Evolutionary conservation across 148 eudicot genomes (phyloP).

Genomic region (Dianthus caryophyllus): DNA sequence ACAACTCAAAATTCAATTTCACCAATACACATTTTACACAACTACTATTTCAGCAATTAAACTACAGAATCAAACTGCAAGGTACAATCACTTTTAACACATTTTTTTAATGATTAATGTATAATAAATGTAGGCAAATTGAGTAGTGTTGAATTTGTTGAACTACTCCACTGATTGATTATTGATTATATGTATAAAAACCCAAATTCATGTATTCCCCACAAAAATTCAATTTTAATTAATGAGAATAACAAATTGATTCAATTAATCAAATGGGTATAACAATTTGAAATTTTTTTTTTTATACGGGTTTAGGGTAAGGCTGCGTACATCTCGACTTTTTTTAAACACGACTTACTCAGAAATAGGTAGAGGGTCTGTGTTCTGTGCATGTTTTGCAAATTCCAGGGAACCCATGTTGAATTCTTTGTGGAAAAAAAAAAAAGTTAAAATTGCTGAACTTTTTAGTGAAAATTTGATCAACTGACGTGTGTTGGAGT

Average conservation of each 20-base stretch:
- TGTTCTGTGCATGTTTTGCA: background rate
- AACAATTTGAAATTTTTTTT: background rate
- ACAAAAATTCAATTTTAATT: background rate
- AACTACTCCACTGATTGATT: background rate
- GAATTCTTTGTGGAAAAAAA: background rate
- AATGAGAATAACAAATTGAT: background rate
- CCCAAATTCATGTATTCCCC: too few relatives aligned
- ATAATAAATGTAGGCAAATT: too few relatives aligned
- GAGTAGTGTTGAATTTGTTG: constrained; percentile 3
- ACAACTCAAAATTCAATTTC: background rate
- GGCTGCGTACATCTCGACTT: constrained; percentile 1
- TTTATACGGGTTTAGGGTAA: background rate
- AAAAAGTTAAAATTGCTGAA: background rate
- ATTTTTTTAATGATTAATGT: too few relatives aligned
- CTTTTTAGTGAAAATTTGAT: too few relatives aligned
- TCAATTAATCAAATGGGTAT: too few relatives aligned
- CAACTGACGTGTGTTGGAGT: too few relatives aligned
- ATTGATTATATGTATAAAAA: too few relatives aligned
- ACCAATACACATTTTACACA: background rate
- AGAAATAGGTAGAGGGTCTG: background rate
- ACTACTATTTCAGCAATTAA: background rate
- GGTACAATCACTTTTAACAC: background rate
- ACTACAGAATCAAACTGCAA: background rate
- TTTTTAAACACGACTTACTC: background rate
- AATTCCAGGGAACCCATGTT: background rate